phyloP scores from a whole-genome alignment of 1,139 yeast genomes.

The Suhomyces bolitotheri region DNA sequence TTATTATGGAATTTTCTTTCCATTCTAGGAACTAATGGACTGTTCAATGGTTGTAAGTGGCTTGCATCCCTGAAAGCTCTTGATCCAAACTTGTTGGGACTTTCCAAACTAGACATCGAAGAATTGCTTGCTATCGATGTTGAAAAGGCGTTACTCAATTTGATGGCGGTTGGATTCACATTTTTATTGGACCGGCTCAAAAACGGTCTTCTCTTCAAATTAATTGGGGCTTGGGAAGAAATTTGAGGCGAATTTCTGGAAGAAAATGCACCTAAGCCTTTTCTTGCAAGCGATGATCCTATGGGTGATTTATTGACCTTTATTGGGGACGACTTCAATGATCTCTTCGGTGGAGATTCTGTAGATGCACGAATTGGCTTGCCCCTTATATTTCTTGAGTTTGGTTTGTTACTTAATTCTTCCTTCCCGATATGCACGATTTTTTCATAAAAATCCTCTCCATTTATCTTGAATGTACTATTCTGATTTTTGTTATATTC shows the following conservation, averaged over 20 bases:
- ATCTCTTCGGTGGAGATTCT: constrained; percentile 3
- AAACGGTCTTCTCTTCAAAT: constrained; percentile 3
- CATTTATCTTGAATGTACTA: constrained; percentile 36
- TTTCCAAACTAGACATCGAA: constrained; percentile 18
- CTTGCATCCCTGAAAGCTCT: background rate
- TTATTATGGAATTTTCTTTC: background rate
- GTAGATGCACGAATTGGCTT: constrained; percentile 4
- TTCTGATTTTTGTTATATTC: constrained; percentile 41
- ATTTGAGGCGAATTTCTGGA: background rate
- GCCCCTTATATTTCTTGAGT: constrained; percentile 1
- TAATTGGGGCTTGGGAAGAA: background rate
- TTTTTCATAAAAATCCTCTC: constrained; percentile 48
- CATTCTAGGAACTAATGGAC: constrained; percentile 25
- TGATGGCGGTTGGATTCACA: constrained; percentile 19
- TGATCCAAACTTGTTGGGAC: constrained; percentile 20
- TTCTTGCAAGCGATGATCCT: background rate
- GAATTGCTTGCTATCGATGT: constrained; percentile 11
- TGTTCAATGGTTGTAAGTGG: constrained; percentile 31
- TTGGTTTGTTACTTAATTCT: constrained; percentile 16
- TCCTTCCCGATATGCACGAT: constrained; percentile 46
- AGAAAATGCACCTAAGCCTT: background rate
- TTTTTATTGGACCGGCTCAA: background rate
- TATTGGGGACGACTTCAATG: constrained; percentile 4
- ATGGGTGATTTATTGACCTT: constrained; percentile 4
- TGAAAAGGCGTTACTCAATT: constrained; percentile 22